Evolutionary conservation across 1,284 basidiomycete species (phyloP).

Genomic region (Rhodofomes roseus): DNA sequence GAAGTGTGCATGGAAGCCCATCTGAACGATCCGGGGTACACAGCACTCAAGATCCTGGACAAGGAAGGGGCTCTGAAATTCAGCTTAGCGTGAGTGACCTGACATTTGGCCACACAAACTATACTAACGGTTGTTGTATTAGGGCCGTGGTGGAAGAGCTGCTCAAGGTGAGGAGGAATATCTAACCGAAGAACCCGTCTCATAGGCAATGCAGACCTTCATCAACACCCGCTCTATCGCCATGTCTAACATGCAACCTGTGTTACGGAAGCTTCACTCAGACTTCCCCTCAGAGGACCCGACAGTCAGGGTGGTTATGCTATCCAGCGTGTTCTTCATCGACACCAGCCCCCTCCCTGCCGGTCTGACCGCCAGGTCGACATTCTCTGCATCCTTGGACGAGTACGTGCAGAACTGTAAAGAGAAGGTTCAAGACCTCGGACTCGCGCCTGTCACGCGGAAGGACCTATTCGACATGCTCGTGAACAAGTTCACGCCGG

Average conservation of each 20-base stretch:
- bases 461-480: conserved; percentile 60
- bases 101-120: not conserved
- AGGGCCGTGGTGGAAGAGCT: conserved; percentile 57
- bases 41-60: conserved; percentile 61
- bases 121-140: not conserved
- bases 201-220: conserved; percentile 47
- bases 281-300: conserved; percentile 62
- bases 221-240: conserved; percentile 63
- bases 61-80: conserved; percentile 59
- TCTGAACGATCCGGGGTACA: conserved; percentile 61
- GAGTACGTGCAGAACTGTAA: conserved; percentile 31
- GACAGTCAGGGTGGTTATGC: conserved; percentile 61
- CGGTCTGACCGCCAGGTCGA: conserved; percentile 17
- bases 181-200: not conserved
- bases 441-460: conserved; percentile 50
- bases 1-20: conserved; percentile 78
- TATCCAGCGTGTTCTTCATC: conserved; percentile 58
- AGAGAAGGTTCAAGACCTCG: conserved; percentile 44
- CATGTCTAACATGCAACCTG: conserved; percentile 40
- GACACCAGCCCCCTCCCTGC: conserved; percentile 33
- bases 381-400: conserved; percentile 6
- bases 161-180: conserved; percentile 43
- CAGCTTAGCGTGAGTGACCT: conserved; percentile 40
- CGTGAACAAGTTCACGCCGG: conserved; percentile 61
- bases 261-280: conserved; percentile 53